phyloP scores from a whole-genome alignment of 2,329 filamentous ascomycete genomes.

The Teratosphaeria nubilosa region DNA sequence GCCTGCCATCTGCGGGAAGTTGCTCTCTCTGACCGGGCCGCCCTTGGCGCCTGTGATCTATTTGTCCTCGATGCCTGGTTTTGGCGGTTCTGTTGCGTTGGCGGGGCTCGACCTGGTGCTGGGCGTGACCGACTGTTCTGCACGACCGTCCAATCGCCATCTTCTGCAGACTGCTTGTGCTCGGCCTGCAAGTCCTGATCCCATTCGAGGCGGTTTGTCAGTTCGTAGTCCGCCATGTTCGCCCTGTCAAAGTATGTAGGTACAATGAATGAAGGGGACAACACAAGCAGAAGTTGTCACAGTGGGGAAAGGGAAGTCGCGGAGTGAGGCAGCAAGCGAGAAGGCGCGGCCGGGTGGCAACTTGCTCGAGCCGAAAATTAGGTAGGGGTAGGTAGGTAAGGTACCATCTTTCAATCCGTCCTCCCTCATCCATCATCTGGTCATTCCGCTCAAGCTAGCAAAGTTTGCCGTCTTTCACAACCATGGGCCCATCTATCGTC shows the following conservation, averaged over 20 bases:
- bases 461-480: too few relatives aligned
- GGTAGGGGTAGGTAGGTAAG: too few relatives aligned
- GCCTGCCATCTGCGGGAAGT: background rate
- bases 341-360: background rate
- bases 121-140: background rate
- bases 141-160: background rate
- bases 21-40: background rate
- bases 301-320: background rate
- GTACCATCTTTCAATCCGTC: too few relatives aligned
- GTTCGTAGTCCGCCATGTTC: slow-evolving; percentile 2
- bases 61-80: background rate
- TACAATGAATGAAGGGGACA: background rate
- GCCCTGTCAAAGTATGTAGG: background rate
- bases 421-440: too few relatives aligned
- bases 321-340: background rate
- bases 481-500: too few relatives aligned
- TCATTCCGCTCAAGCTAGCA: too few relatives aligned
- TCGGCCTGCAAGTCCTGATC: background rate
- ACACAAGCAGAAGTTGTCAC: background rate
- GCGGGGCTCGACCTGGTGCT: background rate
- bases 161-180: background rate
- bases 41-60: background rate
- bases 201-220: slow-evolving; percentile 1
- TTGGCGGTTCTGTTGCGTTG: background rate
- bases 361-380: background rate